Conservation (phyloP, 2,329 filamentous ascomycete species). For the Chaetomium olivaceum region DNA sequence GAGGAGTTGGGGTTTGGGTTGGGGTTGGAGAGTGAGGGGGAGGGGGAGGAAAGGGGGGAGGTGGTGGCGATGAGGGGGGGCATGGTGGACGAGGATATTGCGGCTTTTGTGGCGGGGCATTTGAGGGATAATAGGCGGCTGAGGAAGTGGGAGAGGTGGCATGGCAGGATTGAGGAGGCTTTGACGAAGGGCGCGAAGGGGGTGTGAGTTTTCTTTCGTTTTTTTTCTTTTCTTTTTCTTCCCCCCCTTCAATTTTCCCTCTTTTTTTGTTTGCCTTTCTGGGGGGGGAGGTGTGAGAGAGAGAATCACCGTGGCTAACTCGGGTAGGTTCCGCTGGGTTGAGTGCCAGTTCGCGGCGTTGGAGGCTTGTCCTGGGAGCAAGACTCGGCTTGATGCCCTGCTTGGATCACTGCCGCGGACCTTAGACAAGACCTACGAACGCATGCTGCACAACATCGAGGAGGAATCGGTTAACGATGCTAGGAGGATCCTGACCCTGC, state of each 20-base stretch:
- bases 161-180: constrained; percentile 34
- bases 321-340: constrained; percentile 40
- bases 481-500: constrained; percentile 17
- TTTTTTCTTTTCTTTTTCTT: no score
- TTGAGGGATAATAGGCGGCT: constrained; percentile 32
- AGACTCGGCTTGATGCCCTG: constrained; percentile 32
- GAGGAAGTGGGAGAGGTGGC: constrained; percentile 32
- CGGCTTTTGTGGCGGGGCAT: constrained; percentile 32
- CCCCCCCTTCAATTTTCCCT: no score
- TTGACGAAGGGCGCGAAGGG: constrained; percentile 36
- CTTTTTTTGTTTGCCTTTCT: no score
- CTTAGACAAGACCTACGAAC: constrained; percentile 32
- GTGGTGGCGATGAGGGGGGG: constrained; percentile 29
- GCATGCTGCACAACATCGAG: constrained; percentile 32
- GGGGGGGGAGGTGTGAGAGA: neutral
- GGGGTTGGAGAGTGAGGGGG: constrained; percentile 32
- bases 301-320: constrained; percentile 12
- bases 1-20: constrained; percentile 28
- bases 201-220: constrained; percentile 34
- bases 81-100: constrained; percentile 35
- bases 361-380: constrained; percentile 25
- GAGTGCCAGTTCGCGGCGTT: constrained; percentile 39
- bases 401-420: constrained; percentile 38
- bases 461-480: constrained; percentile 20
- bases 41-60: constrained; percentile 29